Conservation (phyloP, 2,329 filamentous ascomycete species). For the Hypoxylon sp. region DNA sequence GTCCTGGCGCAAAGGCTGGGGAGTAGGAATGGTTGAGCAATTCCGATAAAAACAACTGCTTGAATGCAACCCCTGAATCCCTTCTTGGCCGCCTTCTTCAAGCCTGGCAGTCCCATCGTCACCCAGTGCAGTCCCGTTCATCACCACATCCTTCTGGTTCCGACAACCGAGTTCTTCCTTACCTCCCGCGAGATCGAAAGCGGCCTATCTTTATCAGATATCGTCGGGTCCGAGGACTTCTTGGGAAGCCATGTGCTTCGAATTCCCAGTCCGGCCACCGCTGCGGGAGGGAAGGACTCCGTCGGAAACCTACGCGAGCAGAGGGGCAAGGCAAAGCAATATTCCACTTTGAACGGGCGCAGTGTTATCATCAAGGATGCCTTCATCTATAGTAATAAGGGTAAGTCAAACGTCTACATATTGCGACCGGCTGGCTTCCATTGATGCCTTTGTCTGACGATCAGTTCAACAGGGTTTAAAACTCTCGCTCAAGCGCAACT, state of each 20-base stretch:
- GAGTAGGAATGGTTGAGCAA: slow-evolving; percentile 33
- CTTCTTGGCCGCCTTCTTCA: slow-evolving; percentile 98
- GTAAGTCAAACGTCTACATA: slow-evolving; percentile 55
- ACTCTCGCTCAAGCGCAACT: slow-evolving; percentile 88
- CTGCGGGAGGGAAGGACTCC: slow-evolving; percentile 64
- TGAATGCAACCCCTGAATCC: slow-evolving; percentile 99
- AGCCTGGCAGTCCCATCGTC: slow-evolving; percentile 78
- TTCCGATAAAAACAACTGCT: slow-evolving; percentile 55
- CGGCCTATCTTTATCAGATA: slow-evolving; percentile 77
- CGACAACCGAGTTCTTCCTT: slow-evolving; percentile 89
- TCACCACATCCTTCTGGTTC: slow-evolving; percentile 93
- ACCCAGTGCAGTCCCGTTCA: slow-evolving; percentile 90
- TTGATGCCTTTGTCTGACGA: slow-evolving; percentile 39
- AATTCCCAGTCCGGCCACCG: slow-evolving; percentile 66
- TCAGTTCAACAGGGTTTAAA: slow-evolving; percentile 76
- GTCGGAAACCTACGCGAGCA: slow-evolving; percentile 79
- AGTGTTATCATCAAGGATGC: slow-evolving; percentile 95
- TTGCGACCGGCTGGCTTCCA: neutral
- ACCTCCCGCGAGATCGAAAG: slow-evolving; percentile 88
- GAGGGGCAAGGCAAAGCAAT: slow-evolving; percentile 92
- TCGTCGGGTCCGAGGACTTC: slow-evolving; percentile 91
- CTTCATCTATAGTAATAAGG: slow-evolving; percentile 95
- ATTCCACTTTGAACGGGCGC: slow-evolving; percentile 89
- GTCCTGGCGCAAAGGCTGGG: slow-evolving; percentile 36
- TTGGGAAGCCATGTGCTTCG: slow-evolving; percentile 95